Percentiles rank a stretch among this genome's conserved stretches.
Conservation (phyloP, 1,284 basidiomycete species). For the Gymnopus androsaceus region DNA sequence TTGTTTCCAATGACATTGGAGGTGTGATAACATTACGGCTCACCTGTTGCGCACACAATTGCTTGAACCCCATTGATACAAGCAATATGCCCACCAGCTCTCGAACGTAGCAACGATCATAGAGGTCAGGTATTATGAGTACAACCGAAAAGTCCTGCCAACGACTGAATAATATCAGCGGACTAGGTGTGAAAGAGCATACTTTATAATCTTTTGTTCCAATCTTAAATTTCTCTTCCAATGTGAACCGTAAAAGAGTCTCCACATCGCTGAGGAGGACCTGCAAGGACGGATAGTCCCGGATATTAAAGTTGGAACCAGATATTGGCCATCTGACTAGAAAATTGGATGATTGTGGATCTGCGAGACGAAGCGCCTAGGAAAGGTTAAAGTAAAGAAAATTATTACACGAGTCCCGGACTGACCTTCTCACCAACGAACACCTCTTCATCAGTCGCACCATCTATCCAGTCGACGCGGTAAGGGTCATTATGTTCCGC, state of each 20-base stretch:
- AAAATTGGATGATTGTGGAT: conserved; percentile 70
- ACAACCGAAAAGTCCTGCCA: conserved; percentile 83
- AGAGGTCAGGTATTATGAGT: conserved; percentile 92
- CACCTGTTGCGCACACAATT: conserved; percentile 88
- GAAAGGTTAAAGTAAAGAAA: neutral
- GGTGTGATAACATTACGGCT: conserved; percentile 3
- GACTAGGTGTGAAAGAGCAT: conserved; percentile 17
- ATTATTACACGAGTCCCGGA: conserved; percentile 5
- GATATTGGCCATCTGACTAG: conserved; percentile 77
- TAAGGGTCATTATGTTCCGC: conserved; percentile 81
- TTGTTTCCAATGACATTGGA: neutral
- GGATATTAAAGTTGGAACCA: conserved; percentile 76
- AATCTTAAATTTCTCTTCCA: conserved; percentile 68
- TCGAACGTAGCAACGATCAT: conserved; percentile 82
- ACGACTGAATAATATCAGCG: neutral
- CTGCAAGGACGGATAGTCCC: conserved; percentile 73
- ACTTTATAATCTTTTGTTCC: conserved; percentile 64
- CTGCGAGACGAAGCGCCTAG: conserved; percentile 73
- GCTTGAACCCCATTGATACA: conserved; percentile 86
- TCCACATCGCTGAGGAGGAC: conserved; percentile 79
- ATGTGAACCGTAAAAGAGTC: conserved; percentile 60
- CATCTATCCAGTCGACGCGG: conserved; percentile 78
- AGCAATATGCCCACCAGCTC: conserved; percentile 80
- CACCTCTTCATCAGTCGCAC: conserved; percentile 44
- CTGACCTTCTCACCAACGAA: conserved; percentile 73